Percentiles rank a stretch among this genome's conserved stretches.
Evolutionary conservation across 2,329 filamentous ascomycete genomes (phyloP).

Genomic region (Beauveria scarabaeidicola): DNA sequence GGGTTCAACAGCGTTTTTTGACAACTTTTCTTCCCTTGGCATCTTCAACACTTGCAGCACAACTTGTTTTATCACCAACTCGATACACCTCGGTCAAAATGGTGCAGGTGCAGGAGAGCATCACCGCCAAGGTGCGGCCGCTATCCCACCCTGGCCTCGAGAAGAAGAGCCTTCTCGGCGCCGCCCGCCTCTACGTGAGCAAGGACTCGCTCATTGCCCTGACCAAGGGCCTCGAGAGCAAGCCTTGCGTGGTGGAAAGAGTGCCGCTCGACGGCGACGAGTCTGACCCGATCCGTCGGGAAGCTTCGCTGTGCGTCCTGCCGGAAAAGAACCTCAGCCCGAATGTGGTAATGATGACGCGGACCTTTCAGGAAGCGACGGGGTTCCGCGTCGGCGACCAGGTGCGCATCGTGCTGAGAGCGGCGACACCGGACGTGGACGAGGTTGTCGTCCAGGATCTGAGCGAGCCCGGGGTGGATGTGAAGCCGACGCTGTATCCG

Average conservation of each 20-base stretch:
- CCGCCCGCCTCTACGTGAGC: slow-evolving; percentile 39
- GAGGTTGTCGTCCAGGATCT: slow-evolving; percentile 54
- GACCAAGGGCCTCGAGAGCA: slow-evolving; percentile 33
- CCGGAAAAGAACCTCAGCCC: slow-evolving; percentile 55
- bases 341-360: slow-evolving; percentile 63
- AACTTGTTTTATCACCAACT: too few relatives aligned
- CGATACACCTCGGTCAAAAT: slow-evolving; percentile 13
- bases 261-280: slow-evolving; percentile 14
- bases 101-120: slow-evolving; percentile 27
- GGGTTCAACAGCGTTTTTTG: too few relatives aligned
- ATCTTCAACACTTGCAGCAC: too few relatives aligned
- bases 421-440: slow-evolving; percentile 44
- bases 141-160: slow-evolving; percentile 33
- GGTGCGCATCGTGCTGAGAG: slow-evolving; percentile 49
- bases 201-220: slow-evolving; percentile 38
- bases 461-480: slow-evolving; percentile 29
- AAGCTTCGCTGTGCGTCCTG: slow-evolving; percentile 42
- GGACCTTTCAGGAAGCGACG: slow-evolving; percentile 63
- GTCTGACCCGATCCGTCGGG: slow-evolving; percentile 21
- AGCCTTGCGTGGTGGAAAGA: slow-evolving; percentile 33
- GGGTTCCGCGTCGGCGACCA: slow-evolving; percentile 65
- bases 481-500: slow-evolving; percentile 18
- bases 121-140: slow-evolving; percentile 34
- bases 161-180: slow-evolving; percentile 33
- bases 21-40: too few relatives aligned